Evolutionary conservation across 2,329 filamentous ascomycete species (phyloP).

Genomic region (Didymella pinodella): DNA sequence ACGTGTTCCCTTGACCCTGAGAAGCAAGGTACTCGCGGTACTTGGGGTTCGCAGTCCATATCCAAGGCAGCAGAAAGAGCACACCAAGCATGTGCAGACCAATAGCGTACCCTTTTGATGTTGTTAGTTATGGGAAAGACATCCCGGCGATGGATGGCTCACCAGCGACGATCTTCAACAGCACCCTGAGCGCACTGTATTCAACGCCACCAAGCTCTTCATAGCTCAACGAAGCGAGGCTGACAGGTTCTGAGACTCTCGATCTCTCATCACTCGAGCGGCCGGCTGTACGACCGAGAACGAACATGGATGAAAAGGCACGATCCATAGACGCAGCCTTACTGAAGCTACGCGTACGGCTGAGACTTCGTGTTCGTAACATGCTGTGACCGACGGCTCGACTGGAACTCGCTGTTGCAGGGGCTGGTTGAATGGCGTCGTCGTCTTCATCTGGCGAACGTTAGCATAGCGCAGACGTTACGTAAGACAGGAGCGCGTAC

Average conservation of each 20-base stretch:
- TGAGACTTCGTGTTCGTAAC: slow-evolving; percentile 7
- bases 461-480: background rate
- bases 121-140: background rate
- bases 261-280: slow-evolving; percentile 15
- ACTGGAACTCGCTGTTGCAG: slow-evolving; percentile 1
- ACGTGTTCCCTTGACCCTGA: slow-evolving; percentile 54
- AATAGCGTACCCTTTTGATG: slow-evolving; percentile 53
- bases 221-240: slow-evolving; percentile 53
- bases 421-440: background rate
- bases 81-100: slow-evolving; percentile 59
- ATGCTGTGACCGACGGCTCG: slow-evolving; percentile 16
- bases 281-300: slow-evolving; percentile 41
- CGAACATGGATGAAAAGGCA: slow-evolving; percentile 53
- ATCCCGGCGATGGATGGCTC: background rate
- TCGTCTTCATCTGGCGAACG: slow-evolving; percentile 1
- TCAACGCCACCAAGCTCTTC: slow-evolving; percentile 60
- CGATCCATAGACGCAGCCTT: slow-evolving; percentile 51
- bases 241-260: slow-evolving; percentile 58
- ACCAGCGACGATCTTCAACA: slow-evolving; percentile 58
- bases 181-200: slow-evolving; percentile 58
- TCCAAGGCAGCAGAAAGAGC: slow-evolving; percentile 58
- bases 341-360: slow-evolving; percentile 29
- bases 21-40: slow-evolving; percentile 57
- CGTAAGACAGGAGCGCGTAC: background rate
- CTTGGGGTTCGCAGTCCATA: slow-evolving; percentile 50